A percentile compares a stretch with the other conserved stretches of the same genome.
Conservation (phyloP, 129 eudicot species). For the Arctium minus region DNA sequence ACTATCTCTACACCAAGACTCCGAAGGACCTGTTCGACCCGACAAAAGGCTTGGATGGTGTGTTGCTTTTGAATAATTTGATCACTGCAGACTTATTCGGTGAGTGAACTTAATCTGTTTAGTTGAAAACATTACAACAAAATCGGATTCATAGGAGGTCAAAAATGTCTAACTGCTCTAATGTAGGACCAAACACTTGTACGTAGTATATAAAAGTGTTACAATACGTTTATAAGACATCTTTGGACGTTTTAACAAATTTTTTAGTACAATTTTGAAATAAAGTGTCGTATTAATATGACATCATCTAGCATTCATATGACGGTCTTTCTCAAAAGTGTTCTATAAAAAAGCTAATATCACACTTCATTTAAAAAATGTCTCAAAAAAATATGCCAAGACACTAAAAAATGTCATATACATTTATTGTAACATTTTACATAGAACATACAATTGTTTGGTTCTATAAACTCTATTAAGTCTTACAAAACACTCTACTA, state of each 20-base stretch:
- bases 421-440: neutral
- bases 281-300: neutral
- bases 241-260: neutral
- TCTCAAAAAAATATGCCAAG: neutral
- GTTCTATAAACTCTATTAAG: neutral
- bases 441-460: neutral
- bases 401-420: too few species aligned
- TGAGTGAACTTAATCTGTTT: conserved; percentile 16
- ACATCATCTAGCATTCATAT: neutral
- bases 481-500: too few species aligned
- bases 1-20: conserved; percentile 41
- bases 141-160: too few species aligned
- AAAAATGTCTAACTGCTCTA: too few species aligned
- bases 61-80: conserved; percentile 38
- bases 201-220: neutral
- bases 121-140: neutral
- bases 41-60: conserved; percentile 32
- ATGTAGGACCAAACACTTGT: neutral
- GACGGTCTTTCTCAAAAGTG: neutral
- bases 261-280: too few species aligned
- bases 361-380: neutral
- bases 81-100: conserved; percentile 54
- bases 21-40: conserved; percentile 39
- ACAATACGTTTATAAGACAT: neutral
- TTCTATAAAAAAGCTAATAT: too few species aligned